Evolutionary conservation across 106 monocot species (phyloP).

Genomic region (Dendrobium catenatum): DNA sequence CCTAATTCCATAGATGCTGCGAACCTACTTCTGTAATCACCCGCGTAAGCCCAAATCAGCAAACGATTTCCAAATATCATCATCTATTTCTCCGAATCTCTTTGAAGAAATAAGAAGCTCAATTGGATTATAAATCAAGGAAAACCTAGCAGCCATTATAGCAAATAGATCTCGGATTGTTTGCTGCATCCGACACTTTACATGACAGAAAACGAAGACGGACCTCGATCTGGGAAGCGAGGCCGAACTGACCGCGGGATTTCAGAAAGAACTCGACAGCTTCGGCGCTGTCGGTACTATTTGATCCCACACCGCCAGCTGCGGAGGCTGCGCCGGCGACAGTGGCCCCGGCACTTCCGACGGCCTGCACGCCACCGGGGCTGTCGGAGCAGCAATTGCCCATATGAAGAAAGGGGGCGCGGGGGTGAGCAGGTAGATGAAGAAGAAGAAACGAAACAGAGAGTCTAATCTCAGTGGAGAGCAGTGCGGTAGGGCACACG

Average conservation of each 20-base stretch:
- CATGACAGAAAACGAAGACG: background rate
- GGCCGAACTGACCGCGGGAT: slow-evolving; percentile 33
- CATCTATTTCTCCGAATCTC: background rate
- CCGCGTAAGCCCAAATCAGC: background rate
- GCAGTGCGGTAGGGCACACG: background rate
- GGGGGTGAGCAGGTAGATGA: background rate
- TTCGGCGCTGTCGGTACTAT: slow-evolving; percentile 21
- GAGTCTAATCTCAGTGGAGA: background rate
- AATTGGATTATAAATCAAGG: background rate
- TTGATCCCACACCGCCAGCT: slow-evolving; percentile 6
- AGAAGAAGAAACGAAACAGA: background rate
- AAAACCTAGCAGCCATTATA: background rate
- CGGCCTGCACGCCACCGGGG: slow-evolving; percentile 27
- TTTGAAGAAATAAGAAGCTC: background rate
- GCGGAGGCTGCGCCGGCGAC: slow-evolving; percentile 19
- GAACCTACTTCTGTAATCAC: background rate
- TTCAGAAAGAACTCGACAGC: slow-evolving; percentile 69
- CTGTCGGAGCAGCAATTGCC: slow-evolving; percentile 65
- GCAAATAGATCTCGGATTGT: slow-evolving; percentile 2
- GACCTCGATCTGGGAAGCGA: slow-evolving; percentile 78
- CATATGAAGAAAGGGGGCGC: slow-evolving; percentile 26
- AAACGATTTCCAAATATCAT: background rate
- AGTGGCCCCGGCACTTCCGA: slow-evolving; percentile 31
- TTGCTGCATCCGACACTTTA: background rate
- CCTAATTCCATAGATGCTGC: background rate